A percentile compares a stretch with the other conserved stretches of the same genome.
These are phyloP conservation scores for Dothiorella sarmentorum DNA, from an alignment of 2,329 filamentous ascomycete species.

Conservation along the genomic window DNA sequence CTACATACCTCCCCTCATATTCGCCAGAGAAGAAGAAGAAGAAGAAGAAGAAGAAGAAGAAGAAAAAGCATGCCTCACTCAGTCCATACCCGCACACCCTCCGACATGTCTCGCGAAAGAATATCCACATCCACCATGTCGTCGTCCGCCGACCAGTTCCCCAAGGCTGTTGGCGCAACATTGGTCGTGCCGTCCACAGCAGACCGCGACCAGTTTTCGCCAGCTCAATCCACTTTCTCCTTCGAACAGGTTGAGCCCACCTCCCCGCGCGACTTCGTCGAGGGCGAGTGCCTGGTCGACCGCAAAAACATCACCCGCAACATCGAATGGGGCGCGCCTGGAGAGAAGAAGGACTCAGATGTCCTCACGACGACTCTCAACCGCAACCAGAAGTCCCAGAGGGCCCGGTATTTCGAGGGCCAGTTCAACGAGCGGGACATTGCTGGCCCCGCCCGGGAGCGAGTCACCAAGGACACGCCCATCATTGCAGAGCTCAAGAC, in stretches of 20 bases:
- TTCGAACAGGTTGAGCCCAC: slow-evolving; percentile 32
- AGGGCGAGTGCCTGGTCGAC: slow-evolving; percentile 21
- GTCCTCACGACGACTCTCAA: not conserved
- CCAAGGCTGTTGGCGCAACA: slow-evolving; percentile 33
- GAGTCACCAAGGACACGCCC: slow-evolving; percentile 44
- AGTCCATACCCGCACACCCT: slow-evolving; percentile 28
- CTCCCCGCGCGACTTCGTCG: slow-evolving; percentile 25
- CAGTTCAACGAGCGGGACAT: slow-evolving; percentile 37
- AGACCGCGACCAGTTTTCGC: slow-evolving; percentile 30
- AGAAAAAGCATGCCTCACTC: slow-evolving; percentile 36
- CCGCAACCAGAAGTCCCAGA: slow-evolving; percentile 26
- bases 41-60: too few relatives aligned
- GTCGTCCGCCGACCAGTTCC: slow-evolving; percentile 32
- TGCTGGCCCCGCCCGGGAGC: slow-evolving; percentile 38
- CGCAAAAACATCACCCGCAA: slow-evolving; percentile 21
- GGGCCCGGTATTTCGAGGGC: slow-evolving; percentile 37
- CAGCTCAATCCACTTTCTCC: slow-evolving; percentile 37
- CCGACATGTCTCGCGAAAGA: slow-evolving; percentile 34
- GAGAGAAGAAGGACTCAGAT: slow-evolving; percentile 22
- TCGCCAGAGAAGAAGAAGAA: not conserved
- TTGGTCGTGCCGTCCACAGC: slow-evolving; percentile 30
- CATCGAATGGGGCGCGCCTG: slow-evolving; percentile 25
- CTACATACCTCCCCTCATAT: slow-evolving; percentile 1
- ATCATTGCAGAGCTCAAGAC: slow-evolving; percentile 48
- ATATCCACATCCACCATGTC: slow-evolving; percentile 32